phyloP scores from a whole-genome alignment of 2,329 filamentous ascomycete species.

The Scedosporium dehoogii region DNA sequence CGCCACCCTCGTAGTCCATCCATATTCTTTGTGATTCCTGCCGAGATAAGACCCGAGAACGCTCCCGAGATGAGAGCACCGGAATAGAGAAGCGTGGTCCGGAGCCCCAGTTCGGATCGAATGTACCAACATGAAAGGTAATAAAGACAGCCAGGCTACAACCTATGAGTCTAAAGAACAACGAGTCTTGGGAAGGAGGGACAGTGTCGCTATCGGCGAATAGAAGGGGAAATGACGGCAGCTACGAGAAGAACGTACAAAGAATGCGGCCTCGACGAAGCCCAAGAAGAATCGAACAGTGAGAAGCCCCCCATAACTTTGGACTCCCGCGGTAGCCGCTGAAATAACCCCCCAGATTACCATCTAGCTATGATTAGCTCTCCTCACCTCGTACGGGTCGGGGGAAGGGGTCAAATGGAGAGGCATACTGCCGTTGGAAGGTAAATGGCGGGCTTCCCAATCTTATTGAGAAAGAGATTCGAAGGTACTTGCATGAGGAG shows the following conservation, averaged over 20 bases:
- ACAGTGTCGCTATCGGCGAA: not conserved
- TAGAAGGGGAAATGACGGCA: no score
- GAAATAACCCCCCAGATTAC: conserved; percentile 29
- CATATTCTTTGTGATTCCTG: conserved; percentile 51
- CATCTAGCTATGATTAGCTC: conserved; percentile 26
- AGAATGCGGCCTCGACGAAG: conserved; percentile 21
- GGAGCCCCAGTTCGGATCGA: conserved; percentile 51
- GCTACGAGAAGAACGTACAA: not conserved
- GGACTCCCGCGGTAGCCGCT: conserved; percentile 25
- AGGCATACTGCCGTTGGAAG: conserved; percentile 1
- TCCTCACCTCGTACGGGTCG: not conserved
- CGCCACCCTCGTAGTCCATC: conserved; percentile 33
- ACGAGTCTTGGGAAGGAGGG: not conserved
- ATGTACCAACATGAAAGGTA: conserved; percentile 49
- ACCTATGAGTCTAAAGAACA: no score
- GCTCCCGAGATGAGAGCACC: conserved; percentile 58
- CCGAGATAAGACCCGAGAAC: conserved; percentile 56
- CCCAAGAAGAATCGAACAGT: conserved; percentile 28
- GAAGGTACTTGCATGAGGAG: conserved; percentile 30
- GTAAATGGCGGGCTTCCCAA: conserved; percentile 28
- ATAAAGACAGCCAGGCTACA: conserved; percentile 30
- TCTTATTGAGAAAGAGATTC: conserved; percentile 33
- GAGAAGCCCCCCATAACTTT: conserved; percentile 23
- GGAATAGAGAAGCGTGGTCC: conserved; percentile 47
- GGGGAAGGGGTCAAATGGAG: not conserved